A percentile compares a stretch with the other conserved stretches of the same genome.
Evolutionary conservation across 768 basidiomycete species (phyloP).

Genomic region (Collybia sordida): DNA sequence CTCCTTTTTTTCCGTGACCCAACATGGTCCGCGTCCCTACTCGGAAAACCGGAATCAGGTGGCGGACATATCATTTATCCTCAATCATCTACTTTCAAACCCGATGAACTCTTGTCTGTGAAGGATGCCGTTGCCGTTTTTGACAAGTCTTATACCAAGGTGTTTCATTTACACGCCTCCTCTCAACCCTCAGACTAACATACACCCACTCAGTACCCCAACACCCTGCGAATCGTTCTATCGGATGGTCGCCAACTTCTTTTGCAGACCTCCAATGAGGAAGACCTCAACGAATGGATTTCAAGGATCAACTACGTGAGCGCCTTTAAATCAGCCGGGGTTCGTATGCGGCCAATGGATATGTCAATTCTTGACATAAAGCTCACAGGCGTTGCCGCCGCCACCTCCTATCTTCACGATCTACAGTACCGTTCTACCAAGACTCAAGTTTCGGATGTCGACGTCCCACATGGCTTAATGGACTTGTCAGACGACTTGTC

Average conservation of each 20-base stretch:
- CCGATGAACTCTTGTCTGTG: slow-evolving; percentile 84
- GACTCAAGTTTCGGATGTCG: slow-evolving; percentile 41
- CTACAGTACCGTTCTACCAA: slow-evolving; percentile 41
- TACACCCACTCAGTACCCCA: slow-evolving; percentile 49
- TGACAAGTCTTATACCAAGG: slow-evolving; percentile 78
- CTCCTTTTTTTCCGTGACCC: slow-evolving; percentile 86
- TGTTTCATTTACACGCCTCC: slow-evolving; percentile 26
- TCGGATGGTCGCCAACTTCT: slow-evolving; percentile 80
- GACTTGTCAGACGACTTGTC: slow-evolving; percentile 31
- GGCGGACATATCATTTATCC: slow-evolving; percentile 36
- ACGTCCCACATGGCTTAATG: slow-evolving; percentile 38
- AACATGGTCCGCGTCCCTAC: slow-evolving; percentile 48
- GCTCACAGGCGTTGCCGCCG: slow-evolving; percentile 82
- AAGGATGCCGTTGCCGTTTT: slow-evolving; percentile 77
- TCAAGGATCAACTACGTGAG: slow-evolving; percentile 92
- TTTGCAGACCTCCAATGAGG: slow-evolving; percentile 66
- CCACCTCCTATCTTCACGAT: slow-evolving; percentile 79
- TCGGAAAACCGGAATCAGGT: slow-evolving; percentile 37
- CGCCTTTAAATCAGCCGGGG: slow-evolving; percentile 81
- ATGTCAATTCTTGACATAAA: slow-evolving; percentile 72
- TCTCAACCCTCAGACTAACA: slow-evolving; percentile 3
- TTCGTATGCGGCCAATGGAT: slow-evolving; percentile 75
- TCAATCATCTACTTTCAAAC: slow-evolving; percentile 52
- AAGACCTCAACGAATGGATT: slow-evolving; percentile 89
- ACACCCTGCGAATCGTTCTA: slow-evolving; percentile 78